A percentile compares a stretch with the other conserved stretches of the same genome.
These are phyloP conservation scores for Saitozyma podzolica DNA, from an alignment of 768 basidiomycete species.

Conservation along the genomic window DNA sequence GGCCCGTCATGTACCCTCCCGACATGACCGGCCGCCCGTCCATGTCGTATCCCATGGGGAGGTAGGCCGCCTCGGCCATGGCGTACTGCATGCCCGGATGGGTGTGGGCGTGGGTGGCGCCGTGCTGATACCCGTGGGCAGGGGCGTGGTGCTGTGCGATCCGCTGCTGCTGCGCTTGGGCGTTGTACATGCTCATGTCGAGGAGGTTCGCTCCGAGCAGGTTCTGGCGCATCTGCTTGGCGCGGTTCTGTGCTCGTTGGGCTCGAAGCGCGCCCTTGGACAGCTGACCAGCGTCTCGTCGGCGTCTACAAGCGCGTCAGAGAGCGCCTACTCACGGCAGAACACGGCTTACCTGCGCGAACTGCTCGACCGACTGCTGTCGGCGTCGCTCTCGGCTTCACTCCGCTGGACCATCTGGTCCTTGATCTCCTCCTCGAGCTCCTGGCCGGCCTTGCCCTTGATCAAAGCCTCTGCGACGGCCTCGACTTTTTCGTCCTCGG, in stretches of 20 bases:
- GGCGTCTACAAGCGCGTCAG: conserved; percentile 22
- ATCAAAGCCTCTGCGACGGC: conserved; percentile 51
- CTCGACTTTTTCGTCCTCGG: conserved; percentile 53
- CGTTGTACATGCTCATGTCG: conserved; percentile 37
- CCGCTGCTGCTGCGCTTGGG: conserved; percentile 19
- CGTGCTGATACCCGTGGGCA: conserved; percentile 4
- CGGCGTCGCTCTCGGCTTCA: conserved; percentile 17
- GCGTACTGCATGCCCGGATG: conserved; percentile 24
- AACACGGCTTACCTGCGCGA: conserved; percentile 8
- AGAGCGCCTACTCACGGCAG: background rate
- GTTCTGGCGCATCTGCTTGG: conserved; percentile 46
- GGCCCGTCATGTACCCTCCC: background rate
- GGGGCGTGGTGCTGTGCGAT: conserved; percentile 10
- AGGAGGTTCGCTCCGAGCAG: conserved; percentile 46
- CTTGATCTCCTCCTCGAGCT: conserved; percentile 49
- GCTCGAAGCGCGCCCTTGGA: conserved; percentile 52
- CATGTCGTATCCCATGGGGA: conserved; percentile 33
- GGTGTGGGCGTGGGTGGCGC: background rate
- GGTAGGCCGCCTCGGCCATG: conserved; percentile 17
- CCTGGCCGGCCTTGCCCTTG: conserved; percentile 46
- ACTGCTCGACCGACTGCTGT: conserved; percentile 29
- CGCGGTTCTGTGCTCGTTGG: conserved; percentile 42
- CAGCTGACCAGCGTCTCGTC: conserved; percentile 46
- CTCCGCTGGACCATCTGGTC: conserved; percentile 34
- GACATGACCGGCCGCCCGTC: conserved; percentile 27